Percentiles rank a stretch among this genome's conserved stretches.
These are phyloP conservation scores for Nicotiana benthamiana DNA, from an alignment of 257 asterid genomes.

Conservation along the genomic window DNA sequence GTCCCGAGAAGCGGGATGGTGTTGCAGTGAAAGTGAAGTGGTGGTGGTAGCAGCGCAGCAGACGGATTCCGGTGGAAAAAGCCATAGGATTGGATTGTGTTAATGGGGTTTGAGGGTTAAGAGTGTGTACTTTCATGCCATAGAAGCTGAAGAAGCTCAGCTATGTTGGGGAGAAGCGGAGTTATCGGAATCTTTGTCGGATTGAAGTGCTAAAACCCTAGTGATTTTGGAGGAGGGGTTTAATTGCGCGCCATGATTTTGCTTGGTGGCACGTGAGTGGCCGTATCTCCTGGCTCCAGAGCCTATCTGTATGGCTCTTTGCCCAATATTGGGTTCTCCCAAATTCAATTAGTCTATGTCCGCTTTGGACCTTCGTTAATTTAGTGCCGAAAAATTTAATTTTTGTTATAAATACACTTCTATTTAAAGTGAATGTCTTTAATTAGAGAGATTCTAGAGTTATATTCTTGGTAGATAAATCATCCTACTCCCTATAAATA, in stretches of 20 bases:
- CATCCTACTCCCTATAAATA: too few species aligned
- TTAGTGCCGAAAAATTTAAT: too few species aligned
- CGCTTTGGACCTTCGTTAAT: too few species aligned
- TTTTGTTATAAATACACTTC: too few species aligned
- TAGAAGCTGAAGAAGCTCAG: slow-evolving; percentile 15
- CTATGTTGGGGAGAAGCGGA: not conserved
- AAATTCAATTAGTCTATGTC: not conserved
- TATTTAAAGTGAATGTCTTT: too few species aligned
- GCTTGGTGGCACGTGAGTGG: not conserved
- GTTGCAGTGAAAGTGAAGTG: slow-evolving; percentile 24
- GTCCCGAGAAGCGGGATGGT: slow-evolving; percentile 27
- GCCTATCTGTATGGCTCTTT: not conserved
- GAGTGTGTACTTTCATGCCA: slow-evolving; percentile 40
- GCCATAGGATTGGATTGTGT: slow-evolving; percentile 33
- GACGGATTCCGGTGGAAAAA: slow-evolving; percentile 45
- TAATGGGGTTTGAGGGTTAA: slow-evolving; percentile 18
- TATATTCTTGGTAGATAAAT: too few species aligned
- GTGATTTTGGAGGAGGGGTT: slow-evolving; percentile 6
- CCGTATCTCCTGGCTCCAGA: not conserved
- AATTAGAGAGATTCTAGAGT: too few species aligned
- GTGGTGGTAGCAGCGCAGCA: slow-evolving; percentile 40
- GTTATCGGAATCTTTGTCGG: not conserved
- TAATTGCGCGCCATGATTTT: slow-evolving; percentile 37
- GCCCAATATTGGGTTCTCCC: not conserved
- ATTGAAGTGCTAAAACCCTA: slow-evolving; percentile 38